Evolutionary conservation across 2,329 filamentous ascomycete species (phyloP).

Genomic region (Tolypocladium tropicale): DNA sequence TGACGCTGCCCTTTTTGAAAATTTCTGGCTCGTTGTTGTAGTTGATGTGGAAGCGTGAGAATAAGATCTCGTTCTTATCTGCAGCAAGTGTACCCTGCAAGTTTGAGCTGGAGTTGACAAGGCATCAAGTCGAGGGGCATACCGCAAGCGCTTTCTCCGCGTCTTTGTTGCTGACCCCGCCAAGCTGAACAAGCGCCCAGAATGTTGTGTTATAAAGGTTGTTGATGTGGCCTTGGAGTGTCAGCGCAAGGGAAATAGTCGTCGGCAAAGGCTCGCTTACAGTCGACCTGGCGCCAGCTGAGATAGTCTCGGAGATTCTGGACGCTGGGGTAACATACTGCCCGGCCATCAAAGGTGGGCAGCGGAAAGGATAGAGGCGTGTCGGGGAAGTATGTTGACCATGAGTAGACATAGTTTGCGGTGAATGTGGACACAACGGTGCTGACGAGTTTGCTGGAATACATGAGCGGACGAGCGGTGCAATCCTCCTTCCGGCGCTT

Average conservation of each 20-base stretch:
- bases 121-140: slow-evolving; percentile 9
- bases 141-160: slow-evolving; percentile 75
- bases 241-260: slow-evolving; percentile 6
- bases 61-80: slow-evolving; percentile 96
- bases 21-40: slow-evolving; percentile 96
- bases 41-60: slow-evolving; percentile 80
- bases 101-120: slow-evolving; percentile 2
- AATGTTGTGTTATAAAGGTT: slow-evolving; percentile 98
- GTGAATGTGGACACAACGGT: slow-evolving; percentile 92
- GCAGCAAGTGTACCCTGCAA: slow-evolving; percentile 65
- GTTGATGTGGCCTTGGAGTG: slow-evolving; percentile 72
- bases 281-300: slow-evolving; percentile 95
- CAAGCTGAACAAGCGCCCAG: slow-evolving; percentile 75
- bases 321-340: slow-evolving; percentile 78
- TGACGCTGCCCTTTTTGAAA: slow-evolving; percentile 83
- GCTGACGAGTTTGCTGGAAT: slow-evolving; percentile 70
- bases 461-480: not conserved
- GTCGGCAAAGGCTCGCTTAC: slow-evolving; percentile 37
- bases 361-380: slow-evolving; percentile 60
- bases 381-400: slow-evolving; percentile 68
- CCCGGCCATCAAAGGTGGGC: slow-evolving; percentile 86
- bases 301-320: slow-evolving; percentile 86
- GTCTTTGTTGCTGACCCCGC: slow-evolving; percentile 63
- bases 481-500: slow-evolving; percentile 5
- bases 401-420: slow-evolving; percentile 75